Base-by-base conservation (phyloP, 176 grass and related monocot genomes). In the Ensete glaucum region DNA sequence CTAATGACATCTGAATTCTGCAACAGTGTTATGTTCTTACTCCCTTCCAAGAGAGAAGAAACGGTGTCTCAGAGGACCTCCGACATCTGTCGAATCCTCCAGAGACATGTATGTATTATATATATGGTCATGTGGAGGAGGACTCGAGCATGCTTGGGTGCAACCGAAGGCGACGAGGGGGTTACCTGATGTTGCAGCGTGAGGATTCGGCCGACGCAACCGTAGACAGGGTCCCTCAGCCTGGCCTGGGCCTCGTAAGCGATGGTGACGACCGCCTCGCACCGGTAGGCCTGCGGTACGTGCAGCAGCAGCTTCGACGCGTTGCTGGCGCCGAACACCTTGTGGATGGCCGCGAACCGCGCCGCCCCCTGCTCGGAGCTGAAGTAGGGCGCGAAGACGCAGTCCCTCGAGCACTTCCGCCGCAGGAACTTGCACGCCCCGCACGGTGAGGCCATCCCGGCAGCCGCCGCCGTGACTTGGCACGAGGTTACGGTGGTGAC, bases 311-410 rank as follows among this genome's bases (percentile, higher is more conserved):
- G 86, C 86, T 96, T 96, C 74, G 92, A 91, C 62, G 91, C 89
- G 80, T 96, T 96, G 84, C 92, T 96, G 73, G 92, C 92, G 57
- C 92, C 92, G 77, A 96, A 96, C 80, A 96, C 92, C 86, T 96
- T 96, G 84, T 96, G 92, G 57, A 60, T 17, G 57, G 19, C 57
- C 17, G 57, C 57, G 57, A 60, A 60, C 14, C 57, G 57, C 57
- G 57, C 19, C 15, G 57, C 57, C 6, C 57, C 57, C 1, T 60
- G 57, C 15, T 60, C 57, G 17, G 57, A 65, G 9, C 63, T 25
- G 63, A 65, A 65, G 63, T 65, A 65, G 63, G 63, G 63, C 21
- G 63, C 63, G 22, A 65, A 65, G 21, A 65, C 20, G 63, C 63
- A 65, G 23, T 65, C 63, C 2, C 21, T 65, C 9, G 63, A 0